Evolutionary conservation across 164 flowering plant species (phyloP), one percentile per base, ranked within the genome.

Genomic region (Chloranthus sessilifolius): DNA sequence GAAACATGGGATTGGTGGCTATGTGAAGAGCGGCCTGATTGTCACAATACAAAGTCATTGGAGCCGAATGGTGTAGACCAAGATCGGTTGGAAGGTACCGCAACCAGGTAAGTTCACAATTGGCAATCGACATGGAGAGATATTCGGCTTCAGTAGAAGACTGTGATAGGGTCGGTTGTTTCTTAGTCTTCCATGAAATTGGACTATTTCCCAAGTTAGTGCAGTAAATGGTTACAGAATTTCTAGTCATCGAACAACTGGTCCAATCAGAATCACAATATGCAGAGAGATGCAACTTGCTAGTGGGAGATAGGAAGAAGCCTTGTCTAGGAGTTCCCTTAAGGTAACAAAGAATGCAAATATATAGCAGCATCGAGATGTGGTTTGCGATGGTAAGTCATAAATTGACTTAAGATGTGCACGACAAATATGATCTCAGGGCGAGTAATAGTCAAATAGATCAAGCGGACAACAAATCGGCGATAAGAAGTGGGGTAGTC

Each of bases 221-320:
- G 15, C 49, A 45, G n/a, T 23, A 45, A 23, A 12, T 30, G 14
- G 49, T 23, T 11, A 15, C 25, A 3, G 31, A 23, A 3, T 30
- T 11, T 16, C 49, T 19, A 26, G 49, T 45, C 30, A 22, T 23
- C 7, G 30, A 30, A 22, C 49, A 45, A 23, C 30, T 14, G 16
- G 7, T 17, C 49, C 49, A 23, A 45, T 4, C n/a, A 14, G 49
- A 45, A 14, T 45, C 49, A 14, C 49, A 45, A 45, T 5, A 26
- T 7, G 30, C 49, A 9, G 3, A 7, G n/a, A 45, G 9, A 8
- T 23, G 47, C 11, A 23, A 4, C 3, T 7, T 22, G 20, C 26
- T 43, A 16, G 12, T 16, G 14, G 47, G 4, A 6, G 47, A 20
- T 7, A 43, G 6, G 10, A 43, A 14, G 6, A 43, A 9, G 23